Conservation (phyloP, 2,329 filamentous ascomycete genomes). For the Ceratocystis papillata region DNA sequence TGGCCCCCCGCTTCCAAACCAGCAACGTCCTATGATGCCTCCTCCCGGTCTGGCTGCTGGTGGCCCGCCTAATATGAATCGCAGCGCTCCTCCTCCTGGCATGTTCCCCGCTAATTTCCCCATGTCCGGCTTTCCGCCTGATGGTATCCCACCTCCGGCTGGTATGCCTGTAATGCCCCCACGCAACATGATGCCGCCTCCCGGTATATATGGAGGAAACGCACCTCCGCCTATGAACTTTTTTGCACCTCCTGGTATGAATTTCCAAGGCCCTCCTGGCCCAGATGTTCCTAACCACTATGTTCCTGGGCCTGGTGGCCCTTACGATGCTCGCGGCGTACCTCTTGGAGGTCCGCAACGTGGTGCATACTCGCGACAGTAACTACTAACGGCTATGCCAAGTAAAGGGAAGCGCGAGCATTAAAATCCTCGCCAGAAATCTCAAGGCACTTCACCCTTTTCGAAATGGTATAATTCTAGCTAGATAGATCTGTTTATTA, state of each 20-base stretch:
- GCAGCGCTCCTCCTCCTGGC: constrained; percentile 43
- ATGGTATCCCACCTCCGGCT: constrained; percentile 34
- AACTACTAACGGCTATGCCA: neutral
- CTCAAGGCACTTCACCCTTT: too few relatives aligned
- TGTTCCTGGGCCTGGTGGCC: constrained; percentile 30
- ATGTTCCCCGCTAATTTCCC: constrained; percentile 54
- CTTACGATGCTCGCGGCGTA: constrained; percentile 47
- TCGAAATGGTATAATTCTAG: neutral
- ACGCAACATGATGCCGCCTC: constrained; percentile 48
- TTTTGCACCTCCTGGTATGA: constrained; percentile 40
- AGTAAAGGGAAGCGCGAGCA: too few relatives aligned
- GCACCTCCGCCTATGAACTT: constrained; percentile 37
- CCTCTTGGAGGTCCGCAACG: constrained; percentile 33
- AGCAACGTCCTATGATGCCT: constrained; percentile 42
- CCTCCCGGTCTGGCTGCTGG: constrained; percentile 45
- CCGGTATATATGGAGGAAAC: constrained; percentile 45
- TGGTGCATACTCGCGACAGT: constrained; percentile 36
- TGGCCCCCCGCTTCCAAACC: constrained; percentile 31
- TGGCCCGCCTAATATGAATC: constrained; percentile 28
- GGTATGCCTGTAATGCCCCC: constrained; percentile 41
- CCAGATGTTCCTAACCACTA: constrained; percentile 33
- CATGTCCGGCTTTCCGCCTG: constrained; percentile 33
- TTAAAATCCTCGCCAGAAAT: too few relatives aligned
- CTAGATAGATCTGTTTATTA: neutral
- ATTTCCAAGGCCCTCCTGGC: constrained; percentile 42